Evolutionary conservation across 148 eudicot genomes (phyloP), one percentile per base, ranked within the genome.

Genomic region (Rhododendron ovatum): DNA sequence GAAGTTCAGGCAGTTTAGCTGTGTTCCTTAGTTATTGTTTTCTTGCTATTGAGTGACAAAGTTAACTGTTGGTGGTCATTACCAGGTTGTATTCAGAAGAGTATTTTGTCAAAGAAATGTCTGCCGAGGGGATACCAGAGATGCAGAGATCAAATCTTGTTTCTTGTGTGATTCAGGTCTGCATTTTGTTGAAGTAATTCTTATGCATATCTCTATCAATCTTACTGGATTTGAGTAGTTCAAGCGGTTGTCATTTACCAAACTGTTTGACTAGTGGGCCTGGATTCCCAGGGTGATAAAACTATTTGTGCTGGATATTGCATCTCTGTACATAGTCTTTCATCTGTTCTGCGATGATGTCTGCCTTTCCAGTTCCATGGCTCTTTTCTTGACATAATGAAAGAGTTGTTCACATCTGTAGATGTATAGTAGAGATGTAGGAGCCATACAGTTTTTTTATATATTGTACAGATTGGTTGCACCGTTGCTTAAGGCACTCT

Each of bases 91-190:
- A 95, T 85, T 93, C 98, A 24, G 98, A 98, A 87, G 98, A 98
- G 24, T 93, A 91, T 88, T 95, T 84, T 87, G 71, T 73, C 74
- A 95, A 94, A 61, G 96, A 98, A 90, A 93, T 98, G 99, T 67
- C 98, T 73, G 85, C 90, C 78, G 93, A 89, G 78, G 99, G 99
- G 80, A 93, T 98, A 88, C 99, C 99, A 63, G 99, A 98, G 94
- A 98, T 98, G 86, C 99, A 98, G 89, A 93, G 99, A 86, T 95
- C 99, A 80, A 98, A 91, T 82, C 96, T 98, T 74, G 95, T 94
- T 80, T 95, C 99, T 59, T 91, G 92, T 88, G 96, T 98, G 80
- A 95, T 98, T 84, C 98, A 98, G 98, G 99, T 92, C 83, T 75
- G 83, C 59, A 18, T 45, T 76, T 51, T 81, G 33, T 85, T 33